Conservation (phyloP, 768 basidiomycete species). For the Neoboletus brunneissimus region DNA sequence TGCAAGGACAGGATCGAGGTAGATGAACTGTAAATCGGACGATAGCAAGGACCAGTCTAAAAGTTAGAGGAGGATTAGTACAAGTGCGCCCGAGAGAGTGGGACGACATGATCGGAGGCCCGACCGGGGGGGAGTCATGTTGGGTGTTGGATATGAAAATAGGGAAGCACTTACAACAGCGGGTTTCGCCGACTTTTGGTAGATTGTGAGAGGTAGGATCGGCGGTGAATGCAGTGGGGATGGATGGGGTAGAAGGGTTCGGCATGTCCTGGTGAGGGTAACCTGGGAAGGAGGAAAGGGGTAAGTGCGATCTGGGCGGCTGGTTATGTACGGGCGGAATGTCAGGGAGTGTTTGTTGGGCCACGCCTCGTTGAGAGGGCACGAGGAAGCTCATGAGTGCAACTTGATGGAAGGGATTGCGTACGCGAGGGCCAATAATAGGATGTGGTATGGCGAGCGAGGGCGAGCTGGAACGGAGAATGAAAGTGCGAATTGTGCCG, state of each 20-base stretch:
- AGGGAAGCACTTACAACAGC: conserved; percentile 61
- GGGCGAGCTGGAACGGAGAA: conserved; percentile 16
- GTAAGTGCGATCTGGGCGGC: conserved; percentile 33
- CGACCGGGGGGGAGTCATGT: conserved; percentile 10
- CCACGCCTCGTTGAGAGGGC: conserved; percentile 34
- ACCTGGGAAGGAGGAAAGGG: conserved; percentile 38
- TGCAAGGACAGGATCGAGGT: conserved; percentile 78
- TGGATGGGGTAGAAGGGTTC: conserved; percentile 26
- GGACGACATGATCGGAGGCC: conserved; percentile 25
- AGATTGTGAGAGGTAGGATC: conserved; percentile 38
- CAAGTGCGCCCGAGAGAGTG: conserved; percentile 14
- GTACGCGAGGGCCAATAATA: conserved; percentile 23
- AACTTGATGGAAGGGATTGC: conserved; percentile 20
- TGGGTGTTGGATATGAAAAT: conserved; percentile 7
- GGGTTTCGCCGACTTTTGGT: conserved; percentile 66
- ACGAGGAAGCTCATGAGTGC: conserved; percentile 35
- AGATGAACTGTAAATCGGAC: conserved; percentile 73
- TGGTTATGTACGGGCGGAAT: conserved; percentile 33
- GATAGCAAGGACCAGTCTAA: conserved; percentile 81
- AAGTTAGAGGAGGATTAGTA: conserved; percentile 15
- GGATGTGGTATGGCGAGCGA: conserved; percentile 13
- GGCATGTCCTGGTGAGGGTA: conserved; percentile 34
- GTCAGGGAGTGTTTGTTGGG: conserved; percentile 27
- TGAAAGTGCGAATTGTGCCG: conserved; percentile 12
- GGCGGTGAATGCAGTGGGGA: conserved; percentile 28